Percentiles rank a stretch among this genome's conserved stretches.
Evolutionary conservation across 345 rosid species (phyloP).

Genomic region (Moringa oleifera): DNA sequence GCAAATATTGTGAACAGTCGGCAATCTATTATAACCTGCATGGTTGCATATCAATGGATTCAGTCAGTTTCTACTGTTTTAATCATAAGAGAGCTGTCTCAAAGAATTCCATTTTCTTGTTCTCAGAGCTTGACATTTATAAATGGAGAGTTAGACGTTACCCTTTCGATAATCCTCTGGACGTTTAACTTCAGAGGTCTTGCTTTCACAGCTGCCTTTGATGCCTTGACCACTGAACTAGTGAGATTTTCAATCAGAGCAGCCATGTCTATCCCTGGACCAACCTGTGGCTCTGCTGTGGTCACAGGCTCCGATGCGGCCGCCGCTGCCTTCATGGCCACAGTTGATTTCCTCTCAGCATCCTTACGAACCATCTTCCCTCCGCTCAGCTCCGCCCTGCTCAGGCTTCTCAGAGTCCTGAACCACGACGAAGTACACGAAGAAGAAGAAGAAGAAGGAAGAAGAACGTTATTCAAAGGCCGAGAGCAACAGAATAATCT

Average conservation of each 20-base stretch:
- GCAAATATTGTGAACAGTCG: constrained; percentile 67
- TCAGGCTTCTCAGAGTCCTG: constrained; percentile 16
- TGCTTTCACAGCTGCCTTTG: constrained; percentile 19
- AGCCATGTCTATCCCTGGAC: constrained; percentile 20
- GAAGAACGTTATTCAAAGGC: constrained; percentile 11
- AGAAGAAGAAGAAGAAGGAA: constrained; percentile 18
- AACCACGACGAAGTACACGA: constrained; percentile 10
- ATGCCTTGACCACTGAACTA: constrained; percentile 13
- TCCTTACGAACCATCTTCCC: constrained; percentile 15
- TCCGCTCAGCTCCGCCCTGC: constrained; percentile 12
- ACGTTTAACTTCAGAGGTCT: constrained; percentile 26
- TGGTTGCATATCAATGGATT: neutral
- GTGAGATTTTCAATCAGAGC: constrained; percentile 15
- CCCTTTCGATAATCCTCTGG: constrained; percentile 46
- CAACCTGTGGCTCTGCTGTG: constrained; percentile 18
- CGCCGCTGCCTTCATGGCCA: constrained; percentile 21
- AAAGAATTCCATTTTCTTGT: too few species aligned
- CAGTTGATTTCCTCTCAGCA: constrained; percentile 25
- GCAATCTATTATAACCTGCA: constrained; percentile 58
- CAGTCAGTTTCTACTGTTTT: neutral
- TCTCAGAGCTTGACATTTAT: neutral
- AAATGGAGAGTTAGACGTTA: constrained; percentile 7
- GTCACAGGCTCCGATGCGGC: constrained; percentile 17
- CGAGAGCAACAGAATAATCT: constrained; percentile 25
- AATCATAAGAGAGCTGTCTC: neutral